Evolutionary conservation across 352 stramenopile species (phyloP).

Genomic region (Lagenidium giganteum): DNA sequence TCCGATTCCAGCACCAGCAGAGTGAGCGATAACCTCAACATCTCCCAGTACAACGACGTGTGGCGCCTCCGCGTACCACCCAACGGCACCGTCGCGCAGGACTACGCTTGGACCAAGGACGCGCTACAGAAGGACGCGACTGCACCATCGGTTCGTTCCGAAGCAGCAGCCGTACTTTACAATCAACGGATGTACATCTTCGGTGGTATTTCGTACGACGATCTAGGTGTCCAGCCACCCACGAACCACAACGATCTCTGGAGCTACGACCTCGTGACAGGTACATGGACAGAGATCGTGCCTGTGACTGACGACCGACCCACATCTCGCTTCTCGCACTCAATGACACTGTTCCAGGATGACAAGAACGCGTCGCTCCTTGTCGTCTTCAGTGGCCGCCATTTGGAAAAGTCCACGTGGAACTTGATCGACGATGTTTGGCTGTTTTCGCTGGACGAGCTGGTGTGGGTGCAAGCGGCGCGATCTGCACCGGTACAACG

Average conservation of each 20-base stretch:
- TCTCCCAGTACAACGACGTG: slow-evolving; percentile 24
- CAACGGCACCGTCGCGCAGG: background rate
- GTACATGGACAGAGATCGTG: slow-evolving; percentile 32
- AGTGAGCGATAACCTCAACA: slow-evolving; percentile 2
- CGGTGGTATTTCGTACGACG: slow-evolving; percentile 64
- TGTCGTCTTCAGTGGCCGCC: slow-evolving; percentile 52
- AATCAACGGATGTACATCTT: slow-evolving; percentile 56
- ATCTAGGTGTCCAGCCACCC: slow-evolving; percentile 22
- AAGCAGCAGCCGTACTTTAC: slow-evolving; percentile 42
- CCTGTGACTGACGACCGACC: slow-evolving; percentile 17
- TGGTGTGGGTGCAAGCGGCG: slow-evolving; percentile 29
- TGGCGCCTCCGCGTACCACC: slow-evolving; percentile 23
- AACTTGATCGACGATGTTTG: slow-evolving; percentile 47
- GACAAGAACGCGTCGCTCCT: slow-evolving; percentile 28
- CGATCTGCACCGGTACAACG: slow-evolving; percentile 20
- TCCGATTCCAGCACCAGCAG: background rate
- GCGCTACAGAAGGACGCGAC: slow-evolving; percentile 1
- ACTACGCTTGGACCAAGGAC: slow-evolving; percentile 34
- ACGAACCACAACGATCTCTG: slow-evolving; percentile 58
- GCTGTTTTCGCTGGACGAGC: slow-evolving; percentile 46
- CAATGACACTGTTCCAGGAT: slow-evolving; percentile 30
- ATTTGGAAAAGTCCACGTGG: slow-evolving; percentile 40
- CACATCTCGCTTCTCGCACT: slow-evolving; percentile 58
- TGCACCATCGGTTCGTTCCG: slow-evolving; percentile 32
- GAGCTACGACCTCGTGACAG: slow-evolving; percentile 43